These are phyloP conservation scores for Blastobotrys parvus DNA, from an alignment of 805 yeast genomes.

Conservation along the genomic window DNA sequence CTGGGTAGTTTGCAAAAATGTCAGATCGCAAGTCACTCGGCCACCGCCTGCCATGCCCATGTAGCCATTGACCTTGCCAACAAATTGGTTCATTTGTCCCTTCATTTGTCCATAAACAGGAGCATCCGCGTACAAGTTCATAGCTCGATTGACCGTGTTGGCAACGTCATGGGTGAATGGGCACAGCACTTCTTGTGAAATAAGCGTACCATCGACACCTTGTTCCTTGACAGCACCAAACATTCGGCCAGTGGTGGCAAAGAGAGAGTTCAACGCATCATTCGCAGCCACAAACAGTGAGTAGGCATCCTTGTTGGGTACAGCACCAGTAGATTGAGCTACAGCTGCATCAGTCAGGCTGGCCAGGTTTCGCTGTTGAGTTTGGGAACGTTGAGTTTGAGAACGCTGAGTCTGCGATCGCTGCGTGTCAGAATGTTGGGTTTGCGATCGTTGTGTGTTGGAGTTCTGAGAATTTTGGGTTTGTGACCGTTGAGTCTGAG, in stretches of 20 bases:
- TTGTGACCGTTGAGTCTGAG: too few species aligned
- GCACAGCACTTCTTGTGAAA: not conserved
- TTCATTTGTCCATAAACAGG: not conserved
- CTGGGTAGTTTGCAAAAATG: not conserved
- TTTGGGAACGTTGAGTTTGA: too few species aligned
- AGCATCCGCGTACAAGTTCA: not conserved
- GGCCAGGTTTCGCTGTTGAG: too few species aligned
- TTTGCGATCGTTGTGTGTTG: too few species aligned
- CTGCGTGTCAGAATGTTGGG: too few species aligned
- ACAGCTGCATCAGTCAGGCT: too few species aligned
- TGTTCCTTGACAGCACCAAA: not conserved
- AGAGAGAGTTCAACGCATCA: not conserved
- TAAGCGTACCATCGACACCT: not conserved
- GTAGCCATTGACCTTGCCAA: not conserved
- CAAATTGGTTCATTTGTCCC: not conserved
- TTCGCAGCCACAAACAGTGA: not conserved
- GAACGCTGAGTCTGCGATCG: too few species aligned
- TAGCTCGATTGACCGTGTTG: not conserved
- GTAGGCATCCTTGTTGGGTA: not conserved
- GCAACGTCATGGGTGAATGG: not conserved
- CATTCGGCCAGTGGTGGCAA: not conserved
- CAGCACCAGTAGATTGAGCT: not conserved
- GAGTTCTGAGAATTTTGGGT: too few species aligned
- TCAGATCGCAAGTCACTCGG: not conserved
- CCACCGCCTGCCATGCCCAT: not conserved